Conservation (phyloP, 192 early-diverging fungal genomes). For the Diversispora epigaea region DNA sequence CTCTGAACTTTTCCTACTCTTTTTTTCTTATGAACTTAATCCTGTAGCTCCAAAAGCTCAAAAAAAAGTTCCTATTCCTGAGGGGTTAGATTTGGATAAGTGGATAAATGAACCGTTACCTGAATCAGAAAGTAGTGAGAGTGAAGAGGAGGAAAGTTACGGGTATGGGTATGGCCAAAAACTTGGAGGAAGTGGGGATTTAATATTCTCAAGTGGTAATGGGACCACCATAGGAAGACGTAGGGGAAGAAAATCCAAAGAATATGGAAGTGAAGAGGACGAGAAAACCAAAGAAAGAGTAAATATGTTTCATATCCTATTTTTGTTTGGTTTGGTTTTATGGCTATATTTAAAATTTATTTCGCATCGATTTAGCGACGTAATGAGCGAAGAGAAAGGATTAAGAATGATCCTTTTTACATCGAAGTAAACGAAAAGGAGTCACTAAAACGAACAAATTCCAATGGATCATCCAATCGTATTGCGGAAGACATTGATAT, state of each 20-base stretch:
- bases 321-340: background rate
- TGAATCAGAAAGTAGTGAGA: slow-evolving; percentile 52
- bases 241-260: slow-evolving; percentile 23
- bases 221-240: slow-evolving; percentile 36
- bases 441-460: slow-evolving; percentile 37
- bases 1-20: slow-evolving; percentile 61
- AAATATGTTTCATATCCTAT: slow-evolving; percentile 9
- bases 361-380: slow-evolving; percentile 40
- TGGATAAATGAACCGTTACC: slow-evolving; percentile 78
- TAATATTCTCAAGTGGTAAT: slow-evolving; percentile 37
- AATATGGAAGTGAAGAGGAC: slow-evolving; percentile 46
- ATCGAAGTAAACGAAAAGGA: slow-evolving; percentile 51
- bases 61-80: slow-evolving; percentile 83
- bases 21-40: slow-evolving; percentile 82
- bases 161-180: slow-evolving; percentile 36
- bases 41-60: slow-evolving; percentile 90
- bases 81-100: slow-evolving; percentile 79
- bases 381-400: slow-evolving; percentile 47
- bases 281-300: slow-evolving; percentile 49
- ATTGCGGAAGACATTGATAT: slow-evolving; percentile 65
- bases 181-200: slow-evolving; percentile 31
- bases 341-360: background rate
- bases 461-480: slow-evolving; percentile 12
- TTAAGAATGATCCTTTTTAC: slow-evolving; percentile 66
- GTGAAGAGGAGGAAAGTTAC: slow-evolving; percentile 40